Percentiles rank a stretch among this genome's conserved stretches.
Evolutionary conservation across 768 basidiomycete genomes (phyloP).

Genomic region (Russula foetens): DNA sequence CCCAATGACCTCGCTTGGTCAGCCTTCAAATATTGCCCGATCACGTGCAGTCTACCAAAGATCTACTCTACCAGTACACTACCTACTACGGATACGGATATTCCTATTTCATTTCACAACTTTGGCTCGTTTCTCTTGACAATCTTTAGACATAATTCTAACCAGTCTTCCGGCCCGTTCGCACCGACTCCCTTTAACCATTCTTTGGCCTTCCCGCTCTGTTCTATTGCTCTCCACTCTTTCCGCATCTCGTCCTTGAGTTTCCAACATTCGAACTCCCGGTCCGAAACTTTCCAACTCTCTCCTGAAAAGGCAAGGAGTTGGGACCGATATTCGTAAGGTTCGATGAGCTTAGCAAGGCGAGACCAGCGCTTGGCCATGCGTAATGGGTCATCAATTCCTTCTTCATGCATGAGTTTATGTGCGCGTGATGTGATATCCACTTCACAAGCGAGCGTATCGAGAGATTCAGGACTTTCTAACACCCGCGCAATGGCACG

Average conservation of each 20-base stretch:
- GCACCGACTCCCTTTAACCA: conserved; percentile 61
- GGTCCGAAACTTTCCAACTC: conserved; percentile 36
- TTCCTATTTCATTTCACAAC: too few relatives aligned
- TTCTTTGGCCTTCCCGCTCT: conserved; percentile 43
- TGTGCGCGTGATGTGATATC: conserved; percentile 37
- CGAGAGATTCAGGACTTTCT: conserved; percentile 40
- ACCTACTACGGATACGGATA: too few relatives aligned
- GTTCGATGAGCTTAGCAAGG: conserved; percentile 41
- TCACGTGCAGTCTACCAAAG: neutral
- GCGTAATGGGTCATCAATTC: conserved; percentile 28
- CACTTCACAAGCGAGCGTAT: conserved; percentile 39
- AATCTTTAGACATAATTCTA: conserved; percentile 36
- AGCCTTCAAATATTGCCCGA: neutral
- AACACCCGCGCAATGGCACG: conserved; percentile 52
- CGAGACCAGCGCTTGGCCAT: conserved; percentile 53
- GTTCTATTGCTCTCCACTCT: conserved; percentile 53
- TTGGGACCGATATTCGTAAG: conserved; percentile 61
- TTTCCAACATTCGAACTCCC: conserved; percentile 52
- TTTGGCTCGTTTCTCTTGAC: conserved; percentile 20
- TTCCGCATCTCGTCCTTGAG: conserved; percentile 40
- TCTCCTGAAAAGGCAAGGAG: conserved; percentile 41
- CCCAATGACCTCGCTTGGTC: neutral
- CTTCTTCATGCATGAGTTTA: neutral
- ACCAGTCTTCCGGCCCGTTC: conserved; percentile 53
- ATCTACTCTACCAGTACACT: too few relatives aligned